Evolutionary conservation across 2,329 filamentous ascomycete species (phyloP), one percentile per base, ranked within the genome.

Genomic region (Gnomoniopsis sp.): DNA sequence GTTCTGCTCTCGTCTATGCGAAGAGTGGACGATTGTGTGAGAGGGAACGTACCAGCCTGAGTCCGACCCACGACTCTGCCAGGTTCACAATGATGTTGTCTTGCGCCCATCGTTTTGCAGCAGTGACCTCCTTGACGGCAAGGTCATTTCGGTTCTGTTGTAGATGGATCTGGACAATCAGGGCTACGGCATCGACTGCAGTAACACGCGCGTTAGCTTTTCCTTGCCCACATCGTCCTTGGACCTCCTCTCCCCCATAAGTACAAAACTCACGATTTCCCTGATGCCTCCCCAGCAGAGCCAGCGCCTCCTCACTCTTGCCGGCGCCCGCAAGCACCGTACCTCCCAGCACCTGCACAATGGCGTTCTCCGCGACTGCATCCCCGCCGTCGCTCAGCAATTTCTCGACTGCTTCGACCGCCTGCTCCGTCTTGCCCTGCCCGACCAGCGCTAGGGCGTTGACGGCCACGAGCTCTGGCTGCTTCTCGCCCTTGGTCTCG

Each of bases 31-130:
- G 19, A n/a, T n/a, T 8, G 8, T 4, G 33, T 19, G 49, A 53
- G 6, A 49, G 21, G 33, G 4, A 46, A 77, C 82, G 62, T 83
- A 95, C 91, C 74, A 93, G 79, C 73, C 95, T 83, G 74, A 98
- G 75, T 30, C 92, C 93, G 63, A 96, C 90, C 95, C 93, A 99
- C 8, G 91, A 91, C 77, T 99, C 95, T 8, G 93, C 93, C 65
- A 99, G 77, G 74, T 99, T 98, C 64, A 98, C 91, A 52, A 98
- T 79, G 43, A 98, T 78, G 66, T 89, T 96, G 72, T 98, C 95
- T 75, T 99, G 93, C 8, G 93, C 95, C 90, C 93, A 98, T 75
- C 91, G 85, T 72, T 93, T 86, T 38, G 95, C 95, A 38, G 89
- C 86, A 53, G 87, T 79, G 41, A 96, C 92, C 76, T 97, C 93